Evolutionary conservation across 768 basidiomycete species (phyloP), one percentile per base, ranked within the genome.

Genomic region (Leccinum incarnatum): DNA sequence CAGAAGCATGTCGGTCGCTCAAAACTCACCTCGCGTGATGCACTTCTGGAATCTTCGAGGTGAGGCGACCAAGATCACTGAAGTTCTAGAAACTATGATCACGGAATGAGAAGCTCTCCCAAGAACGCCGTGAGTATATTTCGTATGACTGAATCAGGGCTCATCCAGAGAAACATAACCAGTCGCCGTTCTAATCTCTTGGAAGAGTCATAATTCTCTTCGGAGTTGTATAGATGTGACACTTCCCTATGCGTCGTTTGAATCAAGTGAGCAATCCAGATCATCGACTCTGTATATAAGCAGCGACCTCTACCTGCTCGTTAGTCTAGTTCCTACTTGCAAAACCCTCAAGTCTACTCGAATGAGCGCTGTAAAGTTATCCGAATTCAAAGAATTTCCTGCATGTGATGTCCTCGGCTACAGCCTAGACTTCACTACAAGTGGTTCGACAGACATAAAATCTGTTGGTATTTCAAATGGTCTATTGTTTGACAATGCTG

Each of bases 351-450:
- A 42, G 11, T 40, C n/a, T 9, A 42, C 15, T 54, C 30, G 5
- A 50, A 56, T 56, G 55, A 8, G 15, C 27, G 27, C 40, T n/a
- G 17, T 21, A 5, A 58, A 19, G 4, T 2, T 53, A 19, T 4
- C 40, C 3, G 56, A 52, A 3, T 57, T 57, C 51, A 53, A 15
- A 14, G 56, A 57, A 19, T 57, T 57, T 29, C 56, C 56, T 27
- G 29, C 56, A 7, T n/a, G 21, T 27, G 45, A 57, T 46, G 42
- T 57, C 17, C 50, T 57, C 30, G 56, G 56, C 29, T 57, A 53
- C 23, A 36, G 51, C 56, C 30, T 57, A 37, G 56, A 57, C 51
- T 57, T 57, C 14, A 57, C 56, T 36, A 47, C 56, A 5, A 42
- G 42, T 5, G 52, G 56, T 27, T 40, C 56, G 10, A 27, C 21